Evolutionary conservation across 306 rosid species (phyloP).

Genomic region (Leucaena leucocephala): DNA sequence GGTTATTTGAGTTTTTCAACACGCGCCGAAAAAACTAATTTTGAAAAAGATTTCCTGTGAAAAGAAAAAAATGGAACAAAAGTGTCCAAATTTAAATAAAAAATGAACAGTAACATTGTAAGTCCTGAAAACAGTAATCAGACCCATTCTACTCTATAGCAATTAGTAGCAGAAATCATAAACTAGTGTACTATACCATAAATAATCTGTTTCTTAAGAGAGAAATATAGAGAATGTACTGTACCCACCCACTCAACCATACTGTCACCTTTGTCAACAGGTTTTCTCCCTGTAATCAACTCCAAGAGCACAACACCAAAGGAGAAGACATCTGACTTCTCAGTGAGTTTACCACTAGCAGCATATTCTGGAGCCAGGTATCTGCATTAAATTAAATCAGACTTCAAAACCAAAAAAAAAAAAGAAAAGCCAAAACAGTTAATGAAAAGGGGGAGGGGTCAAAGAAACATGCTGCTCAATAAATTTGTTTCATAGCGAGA

Average conservation of each 20-base stretch:
- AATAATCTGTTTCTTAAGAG: neutral
- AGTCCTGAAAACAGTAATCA: neutral
- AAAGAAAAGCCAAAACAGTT: neutral
- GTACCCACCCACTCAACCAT: neutral
- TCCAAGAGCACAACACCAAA: neutral
- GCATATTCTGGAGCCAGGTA: constrained; percentile 80
- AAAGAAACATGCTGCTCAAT: neutral
- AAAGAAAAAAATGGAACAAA: neutral
- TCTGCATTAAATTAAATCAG: constrained; percentile 43
- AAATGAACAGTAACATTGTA: neutral
- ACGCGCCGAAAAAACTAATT: neutral
- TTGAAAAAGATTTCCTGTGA: neutral
- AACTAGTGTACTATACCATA: neutral
- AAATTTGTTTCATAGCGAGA: too few relatives aligned
- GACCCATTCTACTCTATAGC: neutral
- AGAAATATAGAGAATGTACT: neutral
- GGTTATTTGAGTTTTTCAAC: neutral
- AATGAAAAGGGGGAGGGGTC: neutral
- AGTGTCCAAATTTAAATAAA: neutral
- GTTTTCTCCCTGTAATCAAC: neutral
- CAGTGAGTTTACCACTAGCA: constrained; percentile 69
- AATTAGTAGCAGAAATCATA: neutral
- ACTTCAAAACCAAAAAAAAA: too few relatives aligned
- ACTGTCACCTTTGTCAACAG: neutral
- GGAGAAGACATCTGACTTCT: constrained; percentile 47